Conservation (phyloP, 2,329 filamentous ascomycete species). For the Ceratocystis harringtonii region DNA sequence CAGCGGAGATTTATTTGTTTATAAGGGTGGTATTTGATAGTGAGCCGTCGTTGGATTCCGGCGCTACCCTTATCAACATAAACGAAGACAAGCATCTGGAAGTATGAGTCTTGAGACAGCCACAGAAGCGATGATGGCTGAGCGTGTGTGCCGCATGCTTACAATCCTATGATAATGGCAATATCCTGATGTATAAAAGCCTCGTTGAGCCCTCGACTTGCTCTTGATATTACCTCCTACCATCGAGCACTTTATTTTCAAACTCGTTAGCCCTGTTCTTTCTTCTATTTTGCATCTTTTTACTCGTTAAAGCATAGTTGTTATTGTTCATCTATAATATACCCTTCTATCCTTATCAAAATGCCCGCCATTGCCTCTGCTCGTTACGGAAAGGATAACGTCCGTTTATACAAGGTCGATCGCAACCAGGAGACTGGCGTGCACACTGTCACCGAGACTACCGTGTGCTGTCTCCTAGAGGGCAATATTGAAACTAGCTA, state of each 20-base stretch:
- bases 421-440: slow-evolving; percentile 58
- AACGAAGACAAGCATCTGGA: not conserved
- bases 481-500: slow-evolving; percentile 84
- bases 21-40: not conserved
- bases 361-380: slow-evolving; percentile 48
- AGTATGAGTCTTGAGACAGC: not conserved
- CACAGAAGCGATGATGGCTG: not conserved
- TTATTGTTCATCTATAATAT: not conserved
- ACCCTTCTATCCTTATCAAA: not conserved
- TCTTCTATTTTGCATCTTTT: not conserved
- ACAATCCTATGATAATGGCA: not conserved
- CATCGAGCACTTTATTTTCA: not conserved
- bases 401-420: slow-evolving; percentile 92
- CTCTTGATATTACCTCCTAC: not conserved
- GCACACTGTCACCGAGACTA: slow-evolving; percentile 89
- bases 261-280: not conserved
- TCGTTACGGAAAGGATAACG: slow-evolving; percentile 90
- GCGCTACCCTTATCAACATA: not conserved
- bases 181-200: not conserved
- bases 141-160: not conserved
- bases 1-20: not conserved
- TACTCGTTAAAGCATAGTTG: not conserved
- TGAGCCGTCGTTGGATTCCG: not conserved
- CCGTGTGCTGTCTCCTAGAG: slow-evolving; percentile 80
- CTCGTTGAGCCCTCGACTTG: not conserved